Base-by-base conservation (phyloP, 2,329 filamentous ascomycete genomes). In the Nectriaceae sp. region DNA sequence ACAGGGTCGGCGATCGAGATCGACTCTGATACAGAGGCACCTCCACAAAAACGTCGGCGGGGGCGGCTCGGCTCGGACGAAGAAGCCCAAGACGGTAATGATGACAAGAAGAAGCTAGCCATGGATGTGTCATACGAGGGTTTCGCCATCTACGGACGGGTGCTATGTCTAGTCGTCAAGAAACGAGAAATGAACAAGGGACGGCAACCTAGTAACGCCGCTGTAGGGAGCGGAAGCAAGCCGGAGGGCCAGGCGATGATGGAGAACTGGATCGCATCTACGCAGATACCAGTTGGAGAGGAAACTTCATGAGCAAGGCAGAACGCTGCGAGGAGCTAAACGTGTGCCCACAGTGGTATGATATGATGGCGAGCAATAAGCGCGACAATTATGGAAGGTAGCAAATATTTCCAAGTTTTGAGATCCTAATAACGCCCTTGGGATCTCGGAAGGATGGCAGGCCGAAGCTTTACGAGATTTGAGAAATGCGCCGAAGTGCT, bases 71-170 rank as follows among this genome's bases (percentile, higher is more conserved):
- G 46, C 26, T 55, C 45, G 8, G 65, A 64, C 40, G 56, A 55
- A 26, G 62, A 63, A 41, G 57, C 55, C 26, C 62, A 63, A 42
- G 70, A 65, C 16, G 66, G 65, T 16, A 66, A 68, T 10, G 84
- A 88, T 48, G 88, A 96, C 63, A 95, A 97, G 73, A 97, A 99
- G 75, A 97, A 97, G 69, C 73, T 96, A 60, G 83, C 81, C 18
- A 82, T 97, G 75, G 86, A 88, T 53, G 94, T 93, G 21, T 86
- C 85, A 13, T 99, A 97, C 70, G 91, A 97, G 63, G 93, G 94
- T 8, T 97, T 97, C 71, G 89, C 88, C 61, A 97, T 99, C 64
- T 96, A 96, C 71, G 91, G 94, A 11, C 88, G 90, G 59, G 90
- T 96, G 40, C 76, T 99, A 21, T 97, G 92, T 69, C 78, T 99